Evolutionary conservation across 371 early-diverging fungal genomes (phyloP), one percentile per base, ranked within the genome.

Genomic region (Fennellomyces sp.): DNA sequence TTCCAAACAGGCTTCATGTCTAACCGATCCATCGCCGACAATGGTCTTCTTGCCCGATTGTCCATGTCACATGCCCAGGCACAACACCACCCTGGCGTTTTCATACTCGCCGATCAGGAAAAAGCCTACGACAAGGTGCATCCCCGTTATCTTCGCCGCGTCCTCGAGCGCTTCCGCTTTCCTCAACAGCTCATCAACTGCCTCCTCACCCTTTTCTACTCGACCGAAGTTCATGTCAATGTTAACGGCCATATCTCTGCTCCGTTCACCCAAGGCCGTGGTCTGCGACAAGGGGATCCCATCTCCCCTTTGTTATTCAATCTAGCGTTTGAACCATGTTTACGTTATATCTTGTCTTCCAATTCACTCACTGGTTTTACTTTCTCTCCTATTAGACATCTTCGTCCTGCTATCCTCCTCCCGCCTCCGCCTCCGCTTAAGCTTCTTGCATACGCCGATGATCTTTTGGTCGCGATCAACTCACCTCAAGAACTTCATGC

Each of bases 301-400:
- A 45, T 66, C 6, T 66, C 61, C 0, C 61, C 66, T 7, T 13
- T 57, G 12, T 55, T 61, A 0, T 66, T 66, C 54, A 61, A 69
- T 28, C 35, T 66, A 2, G 65, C 61, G 0, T 39, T 69, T n/a
- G 66, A 66, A 31, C 64, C 64, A 0, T 58, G 66, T 8, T 51
- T 65, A 57, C 19, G 0, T 29, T 1, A 60, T 48, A 5, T 61
- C 19, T 28, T 61, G 10, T 10, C 15, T 47, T 15, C 15, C 17
- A 11, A 28, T 6, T 10, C 42, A 2, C 8, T 33, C 3, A 23
- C 6, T 29, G 49, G 48, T 5, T 19, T 49, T 26, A 10, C 38
- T 36, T 52, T 36, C 12, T 33, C 35, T 33, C 35, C 35, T 33
- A 33, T 33, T 33, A 33, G 35, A 13, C 35, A 33, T 13, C 35